Base-by-base conservation (phyloP, 768 basidiomycete species). In the Lactifluus subvellereus region DNA sequence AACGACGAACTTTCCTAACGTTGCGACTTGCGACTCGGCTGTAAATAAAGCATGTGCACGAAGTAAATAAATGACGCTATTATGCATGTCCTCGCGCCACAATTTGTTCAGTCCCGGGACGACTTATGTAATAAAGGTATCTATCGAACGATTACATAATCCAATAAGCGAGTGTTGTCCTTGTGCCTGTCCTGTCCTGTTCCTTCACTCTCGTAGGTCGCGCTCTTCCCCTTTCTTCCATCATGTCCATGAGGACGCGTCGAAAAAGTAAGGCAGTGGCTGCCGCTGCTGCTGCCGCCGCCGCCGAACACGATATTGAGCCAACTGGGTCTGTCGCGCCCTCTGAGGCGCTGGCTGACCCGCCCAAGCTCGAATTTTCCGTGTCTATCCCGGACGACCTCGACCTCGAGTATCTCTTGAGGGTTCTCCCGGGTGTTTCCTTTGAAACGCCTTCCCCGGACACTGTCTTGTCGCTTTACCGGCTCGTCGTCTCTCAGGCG, bases 321-420 rank as follows among this genome's bases (percentile, higher is more conserved):
- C 66, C 70, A 3, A 67, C 66, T 33, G 73, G 71, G 11, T 72
- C 75, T n/a, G 73, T 73, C 55, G 72, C 77, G 61, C 63, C 71
- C 47, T 64, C 71, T 0, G 73, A 71, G 30, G 74, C 72, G 6
- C 68, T 73, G 0, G 73, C 73, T 42, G 71, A 72, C 55, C 69
- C 75, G 2, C 78, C 80, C 52, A 77, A 66, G 35, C 22, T 81
- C 59, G 71, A 71, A 14, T 69, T 77, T 40, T 62, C 67, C 18
- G 71, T 89, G 42, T 70, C 76, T 55, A 74, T 91, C 54, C 89
- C 89, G 6, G 77, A 80, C 45, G 89, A 91, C 74, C 71, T 92
- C 66, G 86, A 89, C 74, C 66, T 82, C 43, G 84, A 85, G 51
- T 73, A 77, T 4, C 78, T 92, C 48, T 76, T 82, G 8, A 76